Base-by-base conservation (phyloP, 306 rosid species). In the Trifolium subterraneum region DNA sequence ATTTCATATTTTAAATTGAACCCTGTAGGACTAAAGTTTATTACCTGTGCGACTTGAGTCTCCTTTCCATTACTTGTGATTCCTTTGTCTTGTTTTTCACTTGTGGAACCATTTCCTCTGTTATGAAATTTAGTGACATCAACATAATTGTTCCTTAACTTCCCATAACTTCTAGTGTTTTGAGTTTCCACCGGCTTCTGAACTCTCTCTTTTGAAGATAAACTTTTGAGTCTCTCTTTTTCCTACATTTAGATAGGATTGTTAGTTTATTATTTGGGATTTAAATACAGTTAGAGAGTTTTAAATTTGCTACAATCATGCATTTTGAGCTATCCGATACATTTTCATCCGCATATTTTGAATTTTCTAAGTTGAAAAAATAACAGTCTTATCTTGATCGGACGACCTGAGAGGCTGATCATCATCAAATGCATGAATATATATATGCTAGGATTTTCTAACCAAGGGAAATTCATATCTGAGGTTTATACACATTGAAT, bases 41-140 rank as follows among this genome's bases (percentile, higher is more conserved):
- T 23, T 68, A 82, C 93, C 92, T 86, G 92, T 12, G 89, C 84
- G 18, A 81, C 65, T 64, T 82, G 89, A 76, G 88, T 51, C 66
- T 78, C 85, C 13, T 70, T 86, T 51, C 63, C 88, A 11, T 44
- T 73, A 38, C 39, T 75, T 76, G 83, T 61, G 59, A 55, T 78
- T 71, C 84, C 87, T 58, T 79, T 85, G 55, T 45, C 20, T 64
- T 71, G 86, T 50, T 86, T 50, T 65, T 82, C 84, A 59, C 39
- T 73, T 1, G 27, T 67, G 62, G 82, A 59, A 54, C 78, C 88
- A 63, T 81, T 81, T 39, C 19, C 62, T 77, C 76, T 85, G 56
- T n/a, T 58, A 73, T 51, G 60, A 27, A 66, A 80, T 70, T 75
- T 78, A 16, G 55, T 77, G 31, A 50, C 39, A 31, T 64, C 70